Evolutionary conservation across 805 yeast species (phyloP), one percentile per base, ranked within the genome.

Genomic region (Kuraishia floccosa): DNA sequence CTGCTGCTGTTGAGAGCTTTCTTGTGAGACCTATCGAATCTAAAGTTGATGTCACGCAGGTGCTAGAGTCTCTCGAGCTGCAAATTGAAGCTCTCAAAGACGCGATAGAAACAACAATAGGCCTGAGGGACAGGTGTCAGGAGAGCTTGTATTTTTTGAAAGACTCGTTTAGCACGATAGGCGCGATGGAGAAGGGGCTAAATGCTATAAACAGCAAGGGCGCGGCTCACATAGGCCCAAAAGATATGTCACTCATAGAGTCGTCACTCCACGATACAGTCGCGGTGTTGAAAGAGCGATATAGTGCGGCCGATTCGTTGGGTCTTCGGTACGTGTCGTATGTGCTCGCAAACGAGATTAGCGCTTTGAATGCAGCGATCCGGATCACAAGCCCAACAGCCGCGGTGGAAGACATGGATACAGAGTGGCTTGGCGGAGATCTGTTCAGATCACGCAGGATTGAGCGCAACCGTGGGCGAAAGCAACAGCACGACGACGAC

Each of bases 41-140:
- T 7, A 7, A 19, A 7, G 22, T 19, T 19, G 42, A 40, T 17
- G 42, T 44, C 12, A 30, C 37, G 2, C 23, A 40, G 6, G 39
- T 45, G 11, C 36, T 44, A 4, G 44, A 46, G 14, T 39, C 43
- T 21, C 33, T 52, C 18, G 32, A 37, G 14, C 19, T 39, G 16
- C 54, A 51, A 30, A 37, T 50, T 3, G 41, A 40, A 6, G 50
- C 52, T 2, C 23, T 50, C 10, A 36, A 39, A n/a, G 50, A 46
- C 30, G 30, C 50, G 12, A 40, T 45, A 2, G 35, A 32, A 3
- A 33, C 28, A 2, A 36, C 49, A 6, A 30, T 37, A 17, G n/a
- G 27, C 7, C 37, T 37, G 15, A 49, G 45, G 28, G 33, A 28
- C 2, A 39, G 35, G 16, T 49, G 38, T 23, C 37, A 42, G 12